Evolutionary conservation across 305 asterid genomes (phyloP).

Genomic region (Fraxinus paxiana): DNA sequence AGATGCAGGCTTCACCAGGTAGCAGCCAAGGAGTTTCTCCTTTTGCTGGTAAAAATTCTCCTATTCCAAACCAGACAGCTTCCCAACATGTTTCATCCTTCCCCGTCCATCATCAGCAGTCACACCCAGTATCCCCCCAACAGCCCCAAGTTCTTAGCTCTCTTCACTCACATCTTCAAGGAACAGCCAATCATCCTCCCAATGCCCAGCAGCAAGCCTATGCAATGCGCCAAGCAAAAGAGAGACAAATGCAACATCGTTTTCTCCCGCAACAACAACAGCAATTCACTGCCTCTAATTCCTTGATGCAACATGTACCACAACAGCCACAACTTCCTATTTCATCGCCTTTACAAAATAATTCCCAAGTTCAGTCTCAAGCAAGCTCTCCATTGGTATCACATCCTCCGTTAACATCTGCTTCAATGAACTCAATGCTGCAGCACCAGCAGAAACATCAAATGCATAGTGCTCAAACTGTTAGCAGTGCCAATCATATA

Average conservation of each 20-base stretch:
- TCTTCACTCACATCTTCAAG: slow-evolving; percentile 53
- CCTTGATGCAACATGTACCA: slow-evolving; percentile 42
- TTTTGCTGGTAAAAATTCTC: slow-evolving; percentile 50
- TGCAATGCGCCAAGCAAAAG: slow-evolving; percentile 59
- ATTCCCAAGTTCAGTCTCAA: slow-evolving; percentile 47
- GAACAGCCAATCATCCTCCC: slow-evolving; percentile 42
- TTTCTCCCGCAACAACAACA: slow-evolving; percentile 36
- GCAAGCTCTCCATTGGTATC: slow-evolving; percentile 38
- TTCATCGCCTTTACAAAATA: slow-evolving; percentile 47
- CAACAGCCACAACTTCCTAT: slow-evolving; percentile 48
- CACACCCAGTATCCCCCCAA: slow-evolving; percentile 52
- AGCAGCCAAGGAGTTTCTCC: slow-evolving; percentile 61
- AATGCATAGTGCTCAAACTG: slow-evolving; percentile 42
- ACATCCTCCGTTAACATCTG: slow-evolving; percentile 41
- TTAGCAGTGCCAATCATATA: slow-evolving; percentile 40
- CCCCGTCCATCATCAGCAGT: slow-evolving; percentile 41
- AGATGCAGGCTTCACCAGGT: slow-evolving; percentile 63
- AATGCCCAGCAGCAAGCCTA: slow-evolving; percentile 59
- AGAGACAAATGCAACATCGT: slow-evolving; percentile 56
- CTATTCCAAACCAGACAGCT: slow-evolving; percentile 44
- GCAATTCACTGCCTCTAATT: slow-evolving; percentile 37
- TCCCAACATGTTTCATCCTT: slow-evolving; percentile 45
- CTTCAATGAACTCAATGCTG: slow-evolving; percentile 44
- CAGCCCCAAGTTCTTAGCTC: slow-evolving; percentile 48
- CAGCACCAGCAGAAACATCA: slow-evolving; percentile 58